Evolutionary conservation across 495 filamentous ascomycete genomes (phyloP).

Genomic region (Xylaria castorea): DNA sequence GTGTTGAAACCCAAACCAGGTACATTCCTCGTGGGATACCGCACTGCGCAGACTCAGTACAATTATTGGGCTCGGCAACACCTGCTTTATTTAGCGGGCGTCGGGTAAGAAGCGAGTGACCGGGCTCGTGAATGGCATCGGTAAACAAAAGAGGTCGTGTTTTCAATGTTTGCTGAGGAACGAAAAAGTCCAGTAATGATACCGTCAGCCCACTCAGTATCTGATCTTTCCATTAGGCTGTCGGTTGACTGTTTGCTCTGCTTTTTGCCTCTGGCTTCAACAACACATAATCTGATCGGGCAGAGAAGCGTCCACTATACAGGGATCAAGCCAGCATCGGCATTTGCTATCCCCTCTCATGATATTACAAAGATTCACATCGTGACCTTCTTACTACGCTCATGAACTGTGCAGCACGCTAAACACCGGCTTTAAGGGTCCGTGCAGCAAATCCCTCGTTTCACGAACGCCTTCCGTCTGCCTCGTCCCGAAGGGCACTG

Average conservation of each 20-base stretch:
- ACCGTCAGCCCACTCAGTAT: neutral
- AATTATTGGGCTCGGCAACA: neutral
- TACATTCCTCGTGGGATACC: slow-evolving; percentile 3
- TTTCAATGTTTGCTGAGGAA: neutral
- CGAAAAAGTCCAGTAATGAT: neutral
- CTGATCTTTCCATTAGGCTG: neutral
- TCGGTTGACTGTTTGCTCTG: neutral
- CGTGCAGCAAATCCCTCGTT: slow-evolving; percentile 8
- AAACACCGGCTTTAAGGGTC: neutral
- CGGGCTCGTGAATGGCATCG: neutral
- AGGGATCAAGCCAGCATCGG: neutral
- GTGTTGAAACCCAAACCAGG: slow-evolving; percentile 12
- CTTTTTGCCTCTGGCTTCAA: neutral
- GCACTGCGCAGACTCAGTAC: neutral
- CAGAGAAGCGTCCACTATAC: neutral
- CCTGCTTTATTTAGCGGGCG: neutral
- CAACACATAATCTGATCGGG: neutral
- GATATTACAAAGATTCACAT: neutral
- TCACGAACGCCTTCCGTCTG: slow-evolving; percentile 22
- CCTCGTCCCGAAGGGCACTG: slow-evolving; percentile 10
- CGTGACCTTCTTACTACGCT: neutral
- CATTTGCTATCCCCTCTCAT: neutral
- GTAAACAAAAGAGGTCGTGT: neutral
- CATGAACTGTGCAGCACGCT: neutral
- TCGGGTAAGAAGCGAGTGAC: neutral